Percentiles rank a stretch among this genome's conserved stretches.
Evolutionary conservation across 305 asterid genomes (phyloP).

Genomic region (Ajuga reptans): DNA sequence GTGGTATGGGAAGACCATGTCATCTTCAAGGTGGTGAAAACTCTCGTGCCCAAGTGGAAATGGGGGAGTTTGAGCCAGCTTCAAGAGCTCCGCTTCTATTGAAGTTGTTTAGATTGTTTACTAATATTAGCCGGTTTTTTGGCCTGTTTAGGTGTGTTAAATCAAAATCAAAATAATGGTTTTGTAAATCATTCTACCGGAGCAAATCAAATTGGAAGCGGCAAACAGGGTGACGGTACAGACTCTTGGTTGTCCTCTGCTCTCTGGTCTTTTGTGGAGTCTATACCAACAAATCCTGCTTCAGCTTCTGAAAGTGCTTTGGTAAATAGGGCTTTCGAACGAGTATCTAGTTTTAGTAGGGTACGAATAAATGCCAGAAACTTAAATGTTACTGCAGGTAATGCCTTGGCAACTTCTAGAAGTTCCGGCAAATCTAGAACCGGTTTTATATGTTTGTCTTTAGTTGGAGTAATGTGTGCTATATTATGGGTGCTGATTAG

Average conservation of each 20-base stretch:
- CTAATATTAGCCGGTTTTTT: slow-evolving; percentile 45
- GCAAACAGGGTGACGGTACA: slow-evolving; percentile 45
- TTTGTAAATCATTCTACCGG: slow-evolving; percentile 38
- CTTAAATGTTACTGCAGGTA: slow-evolving; percentile 47
- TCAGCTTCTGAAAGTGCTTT: slow-evolving; percentile 83
- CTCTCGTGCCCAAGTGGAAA: slow-evolving; percentile 76
- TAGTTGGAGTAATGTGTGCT: slow-evolving; percentile 72
- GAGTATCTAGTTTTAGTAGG: slow-evolving; percentile 89
- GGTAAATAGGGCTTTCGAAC: slow-evolving; percentile 68
- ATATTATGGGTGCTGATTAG: slow-evolving; percentile 62
- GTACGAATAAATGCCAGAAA: slow-evolving; percentile 45
- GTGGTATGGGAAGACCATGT: slow-evolving; percentile 59
- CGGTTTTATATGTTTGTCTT: slow-evolving; percentile 51
- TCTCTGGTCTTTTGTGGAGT: slow-evolving; percentile 89
- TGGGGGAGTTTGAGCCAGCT: slow-evolving; percentile 88
- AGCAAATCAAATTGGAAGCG: slow-evolving; percentile 39
- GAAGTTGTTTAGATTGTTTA: slow-evolving; percentile 28
- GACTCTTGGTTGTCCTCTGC: slow-evolving; percentile 75
- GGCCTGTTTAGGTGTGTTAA: slow-evolving; percentile 63
- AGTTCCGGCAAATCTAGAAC: slow-evolving; percentile 37
- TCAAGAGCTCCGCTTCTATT: slow-evolving; percentile 64
- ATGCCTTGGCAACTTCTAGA: slow-evolving; percentile 44
- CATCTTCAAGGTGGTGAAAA: slow-evolving; percentile 48
- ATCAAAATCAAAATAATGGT: slow-evolving; percentile 33
- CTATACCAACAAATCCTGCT: slow-evolving; percentile 95